Evolutionary conservation across 129 eudicot species (phyloP), one percentile per base, ranked within the genome.

Genomic region (Flaveria ramosissima): DNA sequence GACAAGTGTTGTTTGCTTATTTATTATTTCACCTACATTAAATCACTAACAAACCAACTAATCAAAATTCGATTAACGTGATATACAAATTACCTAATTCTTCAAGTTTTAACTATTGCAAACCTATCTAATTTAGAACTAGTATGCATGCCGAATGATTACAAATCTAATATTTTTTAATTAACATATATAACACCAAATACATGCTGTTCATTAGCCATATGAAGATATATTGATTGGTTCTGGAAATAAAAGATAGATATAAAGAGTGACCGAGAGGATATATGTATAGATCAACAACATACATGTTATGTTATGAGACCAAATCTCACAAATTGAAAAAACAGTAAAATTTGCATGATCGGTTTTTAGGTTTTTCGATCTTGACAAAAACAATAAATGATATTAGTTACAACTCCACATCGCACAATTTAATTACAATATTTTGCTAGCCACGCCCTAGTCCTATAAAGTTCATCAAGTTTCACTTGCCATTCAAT

Each of bases 321-420:
- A 52, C 60, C 60, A 52, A 52, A 52, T 6, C 41, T 21, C 53
- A 23, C 1, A 12, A 12, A 69, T 43, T 8, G 41, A 36, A 45
- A 45, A 12, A 43, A 2, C 39, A 46, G 32, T 2, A 47, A n/a
- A 70, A 13, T 12, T 21, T 4, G 8, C 26, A n/a, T 70, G 60
- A 36, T 55, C 32, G 52, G 32, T 17, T 19, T 15, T 56, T 55
- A 7, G 19, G 3, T 30, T 19, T 20, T 46, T 41, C 10, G 8
- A 20, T 41, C 7, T 39, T 19, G 21, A 39, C 52, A 17, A 56
- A 26, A 73, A 10, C 50, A 73, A 55, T 55, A 73, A 73, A 60
- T 19, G 77, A 45, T 59, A 45, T 59, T 78, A 47, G 72, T 32
- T 78, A 60, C 27, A 17, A 59, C 15, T 70, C 61, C 42, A 70